These are phyloP conservation scores for Xerocomellus intermedius DNA, from an alignment of 768 basidiomycete genomes.

Conservation along the genomic window DNA sequence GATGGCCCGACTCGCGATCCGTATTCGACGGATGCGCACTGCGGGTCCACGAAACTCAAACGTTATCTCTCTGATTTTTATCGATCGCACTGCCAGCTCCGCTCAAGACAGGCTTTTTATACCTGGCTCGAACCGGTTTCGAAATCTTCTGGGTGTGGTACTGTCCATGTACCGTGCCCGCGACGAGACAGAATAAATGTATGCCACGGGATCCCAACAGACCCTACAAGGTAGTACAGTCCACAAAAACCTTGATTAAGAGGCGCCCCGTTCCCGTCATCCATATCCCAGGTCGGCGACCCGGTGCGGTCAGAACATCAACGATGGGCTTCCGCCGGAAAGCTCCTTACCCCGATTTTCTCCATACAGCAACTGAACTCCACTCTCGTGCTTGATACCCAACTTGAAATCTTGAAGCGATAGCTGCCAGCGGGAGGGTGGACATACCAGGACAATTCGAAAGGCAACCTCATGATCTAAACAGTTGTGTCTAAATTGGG, in stretches of 20 bases:
- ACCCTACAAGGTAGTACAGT: background rate
- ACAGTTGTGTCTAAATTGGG: constrained; percentile 10
- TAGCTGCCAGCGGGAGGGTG: background rate
- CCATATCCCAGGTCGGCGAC: background rate
- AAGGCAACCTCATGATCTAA: background rate
- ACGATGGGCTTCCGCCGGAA: background rate
- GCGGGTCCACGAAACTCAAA: background rate
- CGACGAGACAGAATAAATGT: background rate
- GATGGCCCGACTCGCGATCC: background rate
- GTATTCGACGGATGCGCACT: background rate
- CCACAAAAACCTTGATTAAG: background rate
- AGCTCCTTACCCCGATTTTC: background rate
- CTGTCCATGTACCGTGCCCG: background rate
- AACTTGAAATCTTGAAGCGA: background rate
- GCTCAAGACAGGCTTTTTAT: background rate
- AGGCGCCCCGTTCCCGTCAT: too few relatives aligned
- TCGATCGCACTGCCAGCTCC: background rate
- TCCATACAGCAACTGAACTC: background rate
- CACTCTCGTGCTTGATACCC: background rate
- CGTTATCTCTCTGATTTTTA: background rate
- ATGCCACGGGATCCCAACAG: background rate
- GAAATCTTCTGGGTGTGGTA: background rate
- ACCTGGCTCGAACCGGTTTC: background rate
- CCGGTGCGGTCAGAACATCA: background rate
- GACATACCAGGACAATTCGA: background rate